A percentile compares a stretch with the other conserved stretches of the same genome.
These are phyloP conservation scores for Botryosphaeria dothidea DNA, from an alignment of 2,329 filamentous ascomycete genomes.

Conservation along the genomic window DNA sequence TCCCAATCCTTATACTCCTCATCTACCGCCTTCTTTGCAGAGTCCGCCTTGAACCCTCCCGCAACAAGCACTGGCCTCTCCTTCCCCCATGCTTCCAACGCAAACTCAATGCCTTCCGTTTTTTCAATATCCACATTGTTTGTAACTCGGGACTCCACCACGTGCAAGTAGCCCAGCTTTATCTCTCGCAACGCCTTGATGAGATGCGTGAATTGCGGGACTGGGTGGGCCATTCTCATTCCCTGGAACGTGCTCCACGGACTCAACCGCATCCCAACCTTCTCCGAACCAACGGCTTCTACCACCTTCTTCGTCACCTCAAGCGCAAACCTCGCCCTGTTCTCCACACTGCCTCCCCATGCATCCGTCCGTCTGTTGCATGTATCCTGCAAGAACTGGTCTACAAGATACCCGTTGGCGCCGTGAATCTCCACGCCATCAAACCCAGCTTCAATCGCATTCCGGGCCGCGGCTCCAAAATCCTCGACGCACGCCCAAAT, in stretches of 20 bases:
- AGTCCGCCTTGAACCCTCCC: constrained; percentile 43
- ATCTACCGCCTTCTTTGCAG: constrained; percentile 37
- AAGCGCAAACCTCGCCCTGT: constrained; percentile 54
- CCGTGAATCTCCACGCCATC: constrained; percentile 61
- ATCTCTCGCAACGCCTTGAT: constrained; percentile 52
- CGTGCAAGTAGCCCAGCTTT: constrained; percentile 47
- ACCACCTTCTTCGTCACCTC: constrained; percentile 55
- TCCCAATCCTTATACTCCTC: constrained; percentile 46
- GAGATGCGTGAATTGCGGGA: constrained; percentile 63
- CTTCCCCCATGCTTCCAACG: constrained; percentile 28
- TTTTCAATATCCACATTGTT: constrained; percentile 40
- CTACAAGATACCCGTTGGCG: constrained; percentile 68
- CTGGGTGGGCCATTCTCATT: constrained; percentile 63
- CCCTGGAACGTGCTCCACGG: constrained; percentile 60
- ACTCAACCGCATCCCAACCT: constrained; percentile 58
- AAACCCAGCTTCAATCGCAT: constrained; percentile 53
- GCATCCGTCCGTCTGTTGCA: constrained; percentile 55
- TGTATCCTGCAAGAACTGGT: constrained; percentile 63
- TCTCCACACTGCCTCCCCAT: constrained; percentile 52
- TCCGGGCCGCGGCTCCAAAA: constrained; percentile 45
- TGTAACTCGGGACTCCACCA: constrained; percentile 32
- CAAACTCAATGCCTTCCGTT: constrained; percentile 26
- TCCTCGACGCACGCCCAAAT: constrained; percentile 39
- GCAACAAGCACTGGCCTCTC: constrained; percentile 39
- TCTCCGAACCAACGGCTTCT: constrained; percentile 53